Conservation (phyloP, 768 basidiomycete genomes). For the Hericium coralloides region DNA sequence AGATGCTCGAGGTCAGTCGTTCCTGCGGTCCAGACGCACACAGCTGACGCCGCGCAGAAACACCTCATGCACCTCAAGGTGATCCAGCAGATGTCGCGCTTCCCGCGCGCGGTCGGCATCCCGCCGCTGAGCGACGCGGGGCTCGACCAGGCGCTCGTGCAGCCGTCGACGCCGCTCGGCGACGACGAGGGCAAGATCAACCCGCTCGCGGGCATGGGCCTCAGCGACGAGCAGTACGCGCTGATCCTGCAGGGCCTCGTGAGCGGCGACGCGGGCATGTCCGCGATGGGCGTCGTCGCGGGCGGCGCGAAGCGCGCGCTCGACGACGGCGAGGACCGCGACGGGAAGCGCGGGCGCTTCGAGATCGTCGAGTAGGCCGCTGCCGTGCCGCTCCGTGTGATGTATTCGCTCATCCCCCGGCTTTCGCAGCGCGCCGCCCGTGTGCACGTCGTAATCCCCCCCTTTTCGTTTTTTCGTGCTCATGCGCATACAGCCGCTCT, state of each 20-base stretch:
- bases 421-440: neutral
- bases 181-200: constrained; percentile 38
- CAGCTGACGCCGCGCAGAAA: constrained; percentile 10
- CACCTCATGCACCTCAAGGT: constrained; percentile 18
- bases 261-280: constrained; percentile 39
- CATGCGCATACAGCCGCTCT: too few relatives aligned
- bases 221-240: constrained; percentile 83
- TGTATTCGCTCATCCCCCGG: neutral
- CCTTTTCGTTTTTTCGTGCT: neutral
- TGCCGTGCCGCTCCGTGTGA: neutral
- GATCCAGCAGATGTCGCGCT: constrained; percentile 14
- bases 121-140: constrained; percentile 25
- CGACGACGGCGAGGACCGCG: constrained; percentile 24
- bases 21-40: neutral
- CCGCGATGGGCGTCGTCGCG: constrained; percentile 4
- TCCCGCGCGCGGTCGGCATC: constrained; percentile 10
- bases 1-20: constrained; percentile 75
- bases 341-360: constrained; percentile 32
- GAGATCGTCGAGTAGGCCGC: constrained; percentile 26
- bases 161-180: constrained; percentile 7
- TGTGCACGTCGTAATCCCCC: neutral
- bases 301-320: constrained; percentile 15
- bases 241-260: constrained; percentile 69
- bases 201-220: constrained; percentile 80
- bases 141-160: constrained; percentile 31